Percentiles rank a stretch among this genome's conserved stretches.
Evolutionary conservation across 228 moss, liverwort and hornwort species (phyloP).

Genomic region (Sphagnum fallax): DNA sequence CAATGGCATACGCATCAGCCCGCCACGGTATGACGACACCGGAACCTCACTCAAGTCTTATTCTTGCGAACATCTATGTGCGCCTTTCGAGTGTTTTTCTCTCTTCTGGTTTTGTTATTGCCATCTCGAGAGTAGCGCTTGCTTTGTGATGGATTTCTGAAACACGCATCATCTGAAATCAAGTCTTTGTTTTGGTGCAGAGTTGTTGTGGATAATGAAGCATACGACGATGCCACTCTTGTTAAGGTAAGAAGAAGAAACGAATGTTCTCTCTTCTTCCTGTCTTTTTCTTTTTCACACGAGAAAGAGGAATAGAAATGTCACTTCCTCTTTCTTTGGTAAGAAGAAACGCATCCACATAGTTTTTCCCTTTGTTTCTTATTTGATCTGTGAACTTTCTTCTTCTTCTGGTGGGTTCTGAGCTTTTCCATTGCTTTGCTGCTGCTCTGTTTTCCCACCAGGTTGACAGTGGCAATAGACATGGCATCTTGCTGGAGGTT

Average conservation of each 20-base stretch:
- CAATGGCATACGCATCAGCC: not conserved
- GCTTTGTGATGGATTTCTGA: too few relatives aligned
- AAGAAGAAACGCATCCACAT: not conserved
- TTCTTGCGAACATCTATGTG: too few relatives aligned
- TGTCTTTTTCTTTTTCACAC: not conserved
- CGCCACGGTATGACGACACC: not conserved
- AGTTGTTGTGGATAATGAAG: constrained; percentile 6
- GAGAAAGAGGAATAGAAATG: not conserved
- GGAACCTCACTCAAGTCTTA: too few relatives aligned
- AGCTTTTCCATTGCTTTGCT: not conserved
- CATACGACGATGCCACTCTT: constrained; percentile 7
- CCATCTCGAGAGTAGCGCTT: too few relatives aligned
- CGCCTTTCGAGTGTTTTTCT: not conserved
- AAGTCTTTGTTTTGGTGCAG: not conserved
- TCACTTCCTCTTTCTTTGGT: not conserved
- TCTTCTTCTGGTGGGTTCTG: not conserved
- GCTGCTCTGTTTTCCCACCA: not conserved
- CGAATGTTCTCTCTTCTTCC: too few relatives aligned
- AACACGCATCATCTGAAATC: too few relatives aligned
- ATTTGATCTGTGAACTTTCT: not conserved
- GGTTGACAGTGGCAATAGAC: constrained; percentile 30
- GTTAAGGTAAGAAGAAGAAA: constrained; percentile 1
- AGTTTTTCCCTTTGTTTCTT: not conserved
- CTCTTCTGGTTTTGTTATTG: not conserved
- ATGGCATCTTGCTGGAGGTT: constrained; percentile 9